Evolutionary conservation across 208 protist genomes (phyloP).

Genomic region (Trichomonas vaginalis): DNA sequence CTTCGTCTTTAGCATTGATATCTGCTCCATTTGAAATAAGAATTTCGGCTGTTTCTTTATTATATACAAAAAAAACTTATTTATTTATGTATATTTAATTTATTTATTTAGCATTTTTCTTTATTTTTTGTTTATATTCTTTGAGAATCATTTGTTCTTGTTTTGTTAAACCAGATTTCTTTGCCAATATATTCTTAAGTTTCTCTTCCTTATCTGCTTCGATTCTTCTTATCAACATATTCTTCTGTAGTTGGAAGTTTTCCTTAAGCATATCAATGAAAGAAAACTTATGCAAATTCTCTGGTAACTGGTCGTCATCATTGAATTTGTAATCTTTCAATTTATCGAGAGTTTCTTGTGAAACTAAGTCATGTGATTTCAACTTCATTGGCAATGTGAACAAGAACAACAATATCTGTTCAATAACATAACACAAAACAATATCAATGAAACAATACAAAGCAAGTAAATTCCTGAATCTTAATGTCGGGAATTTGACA

Average conservation of each 20-base stretch:
- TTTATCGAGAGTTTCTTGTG: neutral
- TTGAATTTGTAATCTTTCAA: neutral
- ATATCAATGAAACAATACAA: neutral
- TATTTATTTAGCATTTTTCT: too few relatives aligned
- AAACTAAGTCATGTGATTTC: neutral
- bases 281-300: neutral
- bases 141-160: too few relatives aligned
- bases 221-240: neutral
- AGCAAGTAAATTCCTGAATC: neutral
- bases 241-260: neutral
- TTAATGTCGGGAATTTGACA: neutral
- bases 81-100: too few relatives aligned
- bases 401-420: neutral
- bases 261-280: neutral
- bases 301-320: neutral
- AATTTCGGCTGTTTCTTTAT: too few relatives aligned
- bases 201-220: neutral
- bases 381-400: neutral
- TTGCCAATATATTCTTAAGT: neutral
- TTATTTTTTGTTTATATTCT: too few relatives aligned
- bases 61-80: too few relatives aligned
- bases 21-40: too few relatives aligned
- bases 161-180: too few relatives aligned
- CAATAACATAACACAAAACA: neutral
- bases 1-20: too few relatives aligned